phyloP scores from a whole-genome alignment of 139 green algal genomes.

The Tetraselmis chui region DNA sequence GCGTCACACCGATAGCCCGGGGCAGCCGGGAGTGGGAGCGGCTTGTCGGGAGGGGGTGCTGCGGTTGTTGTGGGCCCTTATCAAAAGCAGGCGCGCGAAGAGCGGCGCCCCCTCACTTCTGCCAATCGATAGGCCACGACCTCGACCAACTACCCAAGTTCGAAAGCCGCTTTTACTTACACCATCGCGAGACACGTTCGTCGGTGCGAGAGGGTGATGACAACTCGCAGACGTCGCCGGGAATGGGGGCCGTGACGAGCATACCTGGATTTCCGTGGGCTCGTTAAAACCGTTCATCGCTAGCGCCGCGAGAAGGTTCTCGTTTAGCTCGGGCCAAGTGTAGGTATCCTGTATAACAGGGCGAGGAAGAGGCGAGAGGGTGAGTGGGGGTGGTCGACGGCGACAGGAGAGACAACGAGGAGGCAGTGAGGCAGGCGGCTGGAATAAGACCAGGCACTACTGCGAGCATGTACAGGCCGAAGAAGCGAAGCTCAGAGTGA shows the following conservation, averaged over 20 bases:
- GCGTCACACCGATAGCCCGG: too few species aligned
- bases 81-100: background rate
- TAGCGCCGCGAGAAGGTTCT: conserved; percentile 43
- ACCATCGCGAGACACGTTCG: background rate
- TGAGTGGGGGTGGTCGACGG: too few species aligned
- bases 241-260: background rate
- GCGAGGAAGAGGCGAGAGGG: too few species aligned
- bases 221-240: background rate
- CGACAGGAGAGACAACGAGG: too few species aligned
- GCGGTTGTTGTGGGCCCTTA: background rate
- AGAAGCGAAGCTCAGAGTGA: too few species aligned
- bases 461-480: too few species aligned
- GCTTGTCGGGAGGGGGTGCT: background rate
- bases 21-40: background rate
- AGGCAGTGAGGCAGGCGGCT: too few species aligned
- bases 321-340: too few species aligned
- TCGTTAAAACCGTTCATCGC: conserved; percentile 41
- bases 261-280: conserved; percentile 84
- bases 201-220: background rate
- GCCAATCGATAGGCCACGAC: too few species aligned
- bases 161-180: background rate
- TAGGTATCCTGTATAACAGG: too few species aligned
- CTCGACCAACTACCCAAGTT: conserved; percentile 1
- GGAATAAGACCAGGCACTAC: too few species aligned
- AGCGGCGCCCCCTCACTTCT: background rate